A percentile compares a stretch with the other conserved stretches of the same genome.
Conservation (phyloP, 2,329 filamentous ascomycete species). For the Ophiostoma perfectum region DNA sequence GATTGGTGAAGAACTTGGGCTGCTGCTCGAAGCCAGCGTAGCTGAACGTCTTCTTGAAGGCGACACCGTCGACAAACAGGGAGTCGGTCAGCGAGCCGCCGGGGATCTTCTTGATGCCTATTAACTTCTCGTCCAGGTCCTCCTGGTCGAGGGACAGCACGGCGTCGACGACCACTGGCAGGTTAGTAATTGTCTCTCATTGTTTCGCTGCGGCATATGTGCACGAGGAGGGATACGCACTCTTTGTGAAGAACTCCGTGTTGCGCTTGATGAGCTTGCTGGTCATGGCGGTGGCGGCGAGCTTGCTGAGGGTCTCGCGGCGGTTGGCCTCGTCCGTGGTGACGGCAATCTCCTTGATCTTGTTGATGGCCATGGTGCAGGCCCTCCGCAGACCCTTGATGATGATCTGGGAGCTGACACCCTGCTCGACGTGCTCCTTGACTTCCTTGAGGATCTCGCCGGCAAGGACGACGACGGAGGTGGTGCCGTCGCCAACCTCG, state of each 20-base stretch:
- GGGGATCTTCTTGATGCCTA: conserved; percentile 96
- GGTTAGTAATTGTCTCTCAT: neutral
- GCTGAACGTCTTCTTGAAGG: conserved; percentile 99
- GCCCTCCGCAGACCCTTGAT: conserved; percentile 92
- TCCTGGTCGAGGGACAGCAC: conserved; percentile 94
- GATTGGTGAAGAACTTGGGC: conserved; percentile 88
- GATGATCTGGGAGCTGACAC: conserved; percentile 94
- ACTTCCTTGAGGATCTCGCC: conserved; percentile 96
- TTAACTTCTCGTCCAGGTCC: conserved; percentile 95
- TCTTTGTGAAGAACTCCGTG: conserved; percentile 94
- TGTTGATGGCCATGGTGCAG: conserved; percentile 88
- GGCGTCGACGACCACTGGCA: conserved; percentile 84
- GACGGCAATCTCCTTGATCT: conserved; percentile 95
- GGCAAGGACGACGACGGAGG: conserved; percentile 93
- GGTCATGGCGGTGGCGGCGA: conserved; percentile 96
- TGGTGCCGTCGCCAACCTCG: conserved; percentile 96
- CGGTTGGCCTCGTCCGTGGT: conserved; percentile 76
- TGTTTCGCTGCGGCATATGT: neutral
- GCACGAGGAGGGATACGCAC: conserved; percentile 44
- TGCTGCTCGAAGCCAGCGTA: conserved; percentile 99
- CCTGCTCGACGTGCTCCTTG: conserved; percentile 92
- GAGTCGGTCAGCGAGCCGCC: conserved; percentile 95
- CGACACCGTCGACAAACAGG: conserved; percentile 93
- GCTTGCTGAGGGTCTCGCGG: conserved; percentile 79
- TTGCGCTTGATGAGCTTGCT: conserved; percentile 99